Conservation (phyloP, 23 red algal species). For the Gracilaria caudata region DNA sequence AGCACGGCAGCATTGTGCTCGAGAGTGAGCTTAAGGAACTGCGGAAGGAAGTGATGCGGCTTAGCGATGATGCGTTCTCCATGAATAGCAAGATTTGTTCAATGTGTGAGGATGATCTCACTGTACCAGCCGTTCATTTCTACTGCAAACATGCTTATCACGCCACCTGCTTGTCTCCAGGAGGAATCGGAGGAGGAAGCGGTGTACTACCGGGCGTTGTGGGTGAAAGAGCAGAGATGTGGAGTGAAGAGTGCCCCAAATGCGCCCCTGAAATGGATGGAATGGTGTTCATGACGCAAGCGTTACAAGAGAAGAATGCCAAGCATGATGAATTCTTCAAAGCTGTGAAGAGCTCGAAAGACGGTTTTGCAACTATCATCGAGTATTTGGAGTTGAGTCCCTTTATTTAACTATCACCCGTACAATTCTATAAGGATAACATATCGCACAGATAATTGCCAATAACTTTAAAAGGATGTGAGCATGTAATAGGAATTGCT, state of each 20-base stretch:
- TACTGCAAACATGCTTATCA: constrained; percentile 83
- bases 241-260: constrained; percentile 64
- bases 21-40: constrained; percentile 50
- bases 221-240: constrained; percentile 42
- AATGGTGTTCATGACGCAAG: constrained; percentile 65
- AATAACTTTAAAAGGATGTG: neutral
- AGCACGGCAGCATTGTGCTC: constrained; percentile 52
- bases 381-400: constrained; percentile 61
- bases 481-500: neutral
- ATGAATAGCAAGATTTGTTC: constrained; percentile 65
- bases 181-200: constrained; percentile 28
- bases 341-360: constrained; percentile 39
- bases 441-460: neutral
- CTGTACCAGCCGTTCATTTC: constrained; percentile 73
- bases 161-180: constrained; percentile 57
- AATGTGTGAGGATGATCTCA: constrained; percentile 69
- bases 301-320: constrained; percentile 64
- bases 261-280: constrained; percentile 59
- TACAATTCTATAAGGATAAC: neutral
- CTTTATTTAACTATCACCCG: constrained; percentile 34
- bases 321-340: constrained; percentile 70
- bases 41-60: constrained; percentile 42
- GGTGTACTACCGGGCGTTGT: constrained; percentile 20
- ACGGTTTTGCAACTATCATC: constrained; percentile 64
- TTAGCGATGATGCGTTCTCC: constrained; percentile 60